Conservation (phyloP, 805 yeast genomes). For the Saturnispora ahearnii region DNA sequence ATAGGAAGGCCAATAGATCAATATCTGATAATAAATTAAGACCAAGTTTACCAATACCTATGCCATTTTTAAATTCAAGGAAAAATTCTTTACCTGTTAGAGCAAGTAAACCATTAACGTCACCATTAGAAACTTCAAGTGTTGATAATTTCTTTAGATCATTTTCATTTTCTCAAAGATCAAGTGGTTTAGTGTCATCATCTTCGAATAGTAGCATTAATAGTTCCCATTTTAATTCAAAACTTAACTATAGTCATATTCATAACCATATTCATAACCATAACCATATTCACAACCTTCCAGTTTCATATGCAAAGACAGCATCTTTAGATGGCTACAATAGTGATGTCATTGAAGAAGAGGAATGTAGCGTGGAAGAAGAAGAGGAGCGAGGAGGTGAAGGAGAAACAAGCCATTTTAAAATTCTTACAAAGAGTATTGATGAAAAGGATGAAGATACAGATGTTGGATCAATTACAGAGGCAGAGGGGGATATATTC, state of each 20-base stretch:
- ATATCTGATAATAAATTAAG: not conserved
- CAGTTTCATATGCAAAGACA: constrained; percentile 5
- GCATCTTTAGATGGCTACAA: constrained; percentile 1
- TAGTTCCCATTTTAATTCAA: not conserved
- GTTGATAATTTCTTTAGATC: constrained; percentile 30
- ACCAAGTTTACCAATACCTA: constrained; percentile 4
- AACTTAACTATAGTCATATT: not conserved
- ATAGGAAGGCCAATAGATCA: constrained; percentile 16
- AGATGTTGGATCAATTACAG: constrained; percentile 6
- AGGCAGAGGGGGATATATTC: constrained; percentile 3
- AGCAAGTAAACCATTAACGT: constrained; percentile 40
- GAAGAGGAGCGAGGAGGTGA: not conserved
- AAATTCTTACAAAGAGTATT: not conserved
- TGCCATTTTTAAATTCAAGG: constrained; percentile 1
- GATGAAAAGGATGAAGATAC: not conserved
- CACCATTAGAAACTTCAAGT: constrained; percentile 32
- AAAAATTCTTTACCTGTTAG: constrained; percentile 29
- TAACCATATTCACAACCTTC: not conserved
- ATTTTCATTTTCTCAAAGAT: constrained; percentile 25
- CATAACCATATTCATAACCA: not conserved
- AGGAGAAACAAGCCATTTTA: not conserved
- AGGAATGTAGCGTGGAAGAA: not conserved
- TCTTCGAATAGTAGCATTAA: constrained; percentile 4
- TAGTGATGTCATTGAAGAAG: constrained; percentile 7
- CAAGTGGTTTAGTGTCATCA: constrained; percentile 8